These are phyloP conservation scores for Musa troglodytarum DNA, from an alignment of 176 grass and related monocot genomes.

Conservation along the genomic window DNA sequence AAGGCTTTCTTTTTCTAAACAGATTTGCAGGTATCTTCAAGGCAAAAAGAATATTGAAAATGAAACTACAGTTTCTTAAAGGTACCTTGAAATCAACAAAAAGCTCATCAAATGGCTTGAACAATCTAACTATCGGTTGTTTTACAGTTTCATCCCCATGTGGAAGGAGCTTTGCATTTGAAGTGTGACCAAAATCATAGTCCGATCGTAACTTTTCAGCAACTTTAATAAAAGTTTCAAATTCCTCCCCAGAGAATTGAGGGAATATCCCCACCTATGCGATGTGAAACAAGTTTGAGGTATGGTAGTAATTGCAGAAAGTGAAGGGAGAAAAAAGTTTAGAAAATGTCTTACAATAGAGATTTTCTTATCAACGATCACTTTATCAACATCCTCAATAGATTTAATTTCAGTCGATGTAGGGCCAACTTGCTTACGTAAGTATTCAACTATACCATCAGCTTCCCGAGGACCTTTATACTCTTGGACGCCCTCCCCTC, in stretches of 20 bases:
- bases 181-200: conserved; percentile 63
- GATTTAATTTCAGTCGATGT: conserved; percentile 76
- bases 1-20: not conserved
- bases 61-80: not conserved
- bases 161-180: conserved; percentile 64
- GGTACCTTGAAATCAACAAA: conserved; percentile 73
- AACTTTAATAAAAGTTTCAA: conserved; percentile 62
- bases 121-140: conserved; percentile 60
- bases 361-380: conserved; percentile 54
- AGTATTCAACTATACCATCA: conserved; percentile 78
- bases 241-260: conserved; percentile 62
- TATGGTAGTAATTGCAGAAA: not conserved
- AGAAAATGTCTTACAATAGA: conserved; percentile 43
- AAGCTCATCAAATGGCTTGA: conserved; percentile 93
- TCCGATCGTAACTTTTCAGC: conserved; percentile 83
- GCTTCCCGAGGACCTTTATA: conserved; percentile 90
- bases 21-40: not conserved
- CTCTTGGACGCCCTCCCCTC: conserved; percentile 60
- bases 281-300: not conserved
- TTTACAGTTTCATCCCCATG: conserved; percentile 48
- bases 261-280: conserved; percentile 65
- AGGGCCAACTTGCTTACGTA: conserved; percentile 94
- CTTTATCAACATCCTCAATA: conserved; percentile 33
- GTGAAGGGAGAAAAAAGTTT: not conserved
- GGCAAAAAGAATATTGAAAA: not conserved